phyloP scores from a whole-genome alignment of 441 rosid species.

The Brassica hybrid region DNA sequence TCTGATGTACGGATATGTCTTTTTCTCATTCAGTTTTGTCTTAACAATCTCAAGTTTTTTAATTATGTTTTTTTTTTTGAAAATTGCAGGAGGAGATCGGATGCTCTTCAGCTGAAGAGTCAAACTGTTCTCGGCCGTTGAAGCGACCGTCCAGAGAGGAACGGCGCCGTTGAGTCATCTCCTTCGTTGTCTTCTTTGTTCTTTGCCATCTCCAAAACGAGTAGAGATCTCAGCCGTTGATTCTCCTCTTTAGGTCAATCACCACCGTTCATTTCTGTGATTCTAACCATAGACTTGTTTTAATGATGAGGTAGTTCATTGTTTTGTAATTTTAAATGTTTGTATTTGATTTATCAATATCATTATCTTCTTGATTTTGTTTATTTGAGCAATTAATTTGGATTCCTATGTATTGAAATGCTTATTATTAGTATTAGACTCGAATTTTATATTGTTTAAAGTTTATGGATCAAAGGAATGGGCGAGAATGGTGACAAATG shows the following conservation, averaged over 20 bases:
- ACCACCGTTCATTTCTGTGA: background rate
- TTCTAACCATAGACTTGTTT: slow-evolving; percentile 34
- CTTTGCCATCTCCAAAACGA: slow-evolving; percentile 4
- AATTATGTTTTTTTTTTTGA: background rate
- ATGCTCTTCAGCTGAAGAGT: slow-evolving; percentile 33
- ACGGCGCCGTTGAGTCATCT: slow-evolving; percentile 19
- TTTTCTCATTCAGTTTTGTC: background rate
- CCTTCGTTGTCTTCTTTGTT: slow-evolving; percentile 15
- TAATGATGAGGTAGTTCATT: slow-evolving; percentile 7
- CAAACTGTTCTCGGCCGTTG: slow-evolving; percentile 26
- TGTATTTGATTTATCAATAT: slow-evolving; percentile 5
- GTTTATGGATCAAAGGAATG: slow-evolving; percentile 18
- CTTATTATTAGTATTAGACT: background rate
- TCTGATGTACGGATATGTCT: slow-evolving; percentile 55
- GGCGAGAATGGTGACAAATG: slow-evolving; percentile 24
- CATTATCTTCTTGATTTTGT: background rate
- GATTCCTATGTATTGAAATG: slow-evolving; percentile 4
- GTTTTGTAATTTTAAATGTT: slow-evolving; percentile 2
- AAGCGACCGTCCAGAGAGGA: slow-evolving; percentile 25
- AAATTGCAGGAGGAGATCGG: slow-evolving; percentile 39
- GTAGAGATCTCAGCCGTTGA: slow-evolving; percentile 37
- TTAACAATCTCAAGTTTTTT: background rate
- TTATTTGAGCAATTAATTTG: background rate
- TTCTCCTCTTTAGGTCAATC: background rate
- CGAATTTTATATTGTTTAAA: background rate